Percentiles rank a stretch among this genome's conserved stretches.
These are phyloP conservation scores for Coprinopsis marcescibilis DNA, from an alignment of 768 basidiomycete genomes.

Conservation along the genomic window DNA sequence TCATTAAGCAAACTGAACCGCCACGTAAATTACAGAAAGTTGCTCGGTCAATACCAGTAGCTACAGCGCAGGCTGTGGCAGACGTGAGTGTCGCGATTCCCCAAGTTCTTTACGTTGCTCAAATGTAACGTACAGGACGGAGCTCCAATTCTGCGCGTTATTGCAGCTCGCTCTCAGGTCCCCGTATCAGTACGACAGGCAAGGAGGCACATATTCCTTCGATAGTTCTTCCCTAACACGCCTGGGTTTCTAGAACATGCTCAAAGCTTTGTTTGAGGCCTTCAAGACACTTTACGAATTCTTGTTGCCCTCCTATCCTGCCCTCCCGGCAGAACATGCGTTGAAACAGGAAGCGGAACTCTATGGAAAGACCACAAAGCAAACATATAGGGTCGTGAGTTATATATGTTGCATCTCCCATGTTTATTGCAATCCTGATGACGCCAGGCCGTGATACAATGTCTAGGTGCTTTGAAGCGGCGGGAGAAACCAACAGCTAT, in stretches of 20 bases:
- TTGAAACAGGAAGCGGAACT: conserved; percentile 77
- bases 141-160: conserved; percentile 59
- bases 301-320: conserved; percentile 47
- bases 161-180: conserved; percentile 64
- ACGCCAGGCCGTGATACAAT: conserved; percentile 45
- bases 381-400: conserved; percentile 79
- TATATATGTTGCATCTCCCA: background rate
- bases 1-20: conserved; percentile 33
- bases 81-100: conserved; percentile 21
- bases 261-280: conserved; percentile 69
- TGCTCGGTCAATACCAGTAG: conserved; percentile 39
- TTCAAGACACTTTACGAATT: conserved; percentile 62
- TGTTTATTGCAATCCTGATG: conserved; percentile 10
- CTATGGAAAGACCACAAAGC: conserved; percentile 66
- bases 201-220: conserved; percentile 11
- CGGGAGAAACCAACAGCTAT: conserved; percentile 49
- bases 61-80: conserved; percentile 29
- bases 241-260: conserved; percentile 54
- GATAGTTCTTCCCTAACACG: conserved; percentile 11
- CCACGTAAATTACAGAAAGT: conserved; percentile 62
- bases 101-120: conserved; percentile 7
- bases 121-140: conserved; percentile 36
- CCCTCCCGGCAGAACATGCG: conserved; percentile 72
- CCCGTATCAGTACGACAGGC: conserved; percentile 74
- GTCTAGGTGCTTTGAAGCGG: conserved; percentile 43